Conservation (phyloP, 176 grass and related monocot species). For the Urochloa ruziziensis region DNA sequence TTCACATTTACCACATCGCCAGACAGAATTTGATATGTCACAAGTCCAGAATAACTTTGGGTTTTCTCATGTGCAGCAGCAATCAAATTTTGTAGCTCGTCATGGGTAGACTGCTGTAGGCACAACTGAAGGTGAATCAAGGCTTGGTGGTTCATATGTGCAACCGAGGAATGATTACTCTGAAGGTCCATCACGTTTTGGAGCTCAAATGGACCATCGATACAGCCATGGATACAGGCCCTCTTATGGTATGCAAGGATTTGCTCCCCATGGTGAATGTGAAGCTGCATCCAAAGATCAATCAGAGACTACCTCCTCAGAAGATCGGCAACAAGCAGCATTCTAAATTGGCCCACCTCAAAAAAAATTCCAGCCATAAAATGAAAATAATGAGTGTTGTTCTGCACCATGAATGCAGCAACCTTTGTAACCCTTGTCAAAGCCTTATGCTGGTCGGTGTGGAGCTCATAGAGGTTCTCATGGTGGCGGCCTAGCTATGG, state of each 20-base stretch:
- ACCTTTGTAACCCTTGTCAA: no score
- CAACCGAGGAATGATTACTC: background rate
- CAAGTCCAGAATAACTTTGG: slow-evolving; percentile 16
- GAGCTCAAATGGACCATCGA: background rate
- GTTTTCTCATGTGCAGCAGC: background rate
- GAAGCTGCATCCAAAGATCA: slow-evolving; percentile 22
- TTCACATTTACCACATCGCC: background rate
- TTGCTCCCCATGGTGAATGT: slow-evolving; percentile 13
- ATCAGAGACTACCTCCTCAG: background rate
- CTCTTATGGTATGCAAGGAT: slow-evolving; percentile 7
- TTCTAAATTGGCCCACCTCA: background rate
- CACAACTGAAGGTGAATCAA: no score
- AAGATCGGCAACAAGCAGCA: slow-evolving; percentile 20
- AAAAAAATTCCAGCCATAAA: background rate
- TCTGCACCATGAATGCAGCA: no score
- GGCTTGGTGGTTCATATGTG: background rate
- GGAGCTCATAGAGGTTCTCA: background rate
- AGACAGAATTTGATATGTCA: slow-evolving; percentile 6
- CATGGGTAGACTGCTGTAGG: background rate
- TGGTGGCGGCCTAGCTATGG: background rate
- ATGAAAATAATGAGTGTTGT: background rate
- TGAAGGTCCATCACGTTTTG: slow-evolving; percentile 16
- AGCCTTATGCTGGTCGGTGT: background rate
- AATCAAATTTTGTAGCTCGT: background rate
- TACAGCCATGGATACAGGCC: background rate